Conservation (phyloP, 768 basidiomycete species). For the Boletus huronensis region DNA sequence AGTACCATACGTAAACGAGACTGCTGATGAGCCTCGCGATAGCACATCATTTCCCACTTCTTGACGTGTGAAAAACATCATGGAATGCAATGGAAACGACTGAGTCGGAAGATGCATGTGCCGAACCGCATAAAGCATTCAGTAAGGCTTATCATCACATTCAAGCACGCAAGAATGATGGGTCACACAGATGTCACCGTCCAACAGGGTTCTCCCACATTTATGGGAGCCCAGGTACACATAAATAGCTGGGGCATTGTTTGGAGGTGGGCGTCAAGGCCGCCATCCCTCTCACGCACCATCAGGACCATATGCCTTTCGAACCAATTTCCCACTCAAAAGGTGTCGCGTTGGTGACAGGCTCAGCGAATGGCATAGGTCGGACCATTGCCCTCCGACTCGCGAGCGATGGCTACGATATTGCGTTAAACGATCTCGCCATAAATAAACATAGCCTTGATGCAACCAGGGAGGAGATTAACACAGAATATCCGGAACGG, state of each 20-base stretch:
- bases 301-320: conserved; percentile 3
- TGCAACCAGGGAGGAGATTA: conserved; percentile 13
- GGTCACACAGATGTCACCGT: background rate
- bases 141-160: background rate
- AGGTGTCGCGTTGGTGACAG: conserved; percentile 32
- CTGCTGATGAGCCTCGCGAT: too few relatives aligned
- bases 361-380: conserved; percentile 34
- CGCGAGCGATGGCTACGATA: conserved; percentile 35
- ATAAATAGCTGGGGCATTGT: background rate
- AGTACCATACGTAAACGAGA: too few relatives aligned
- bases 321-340: conserved; percentile 12
- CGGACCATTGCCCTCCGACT: conserved; percentile 34
- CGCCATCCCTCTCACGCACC: background rate
- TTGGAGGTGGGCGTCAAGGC: background rate
- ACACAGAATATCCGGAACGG: conserved; percentile 1
- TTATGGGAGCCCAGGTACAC: background rate
- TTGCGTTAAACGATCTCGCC: conserved; percentile 35
- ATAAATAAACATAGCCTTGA: conserved; percentile 18
- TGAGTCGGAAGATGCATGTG: background rate
- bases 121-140: background rate
- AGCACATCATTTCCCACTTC: too few relatives aligned
- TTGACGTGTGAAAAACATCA: too few relatives aligned
- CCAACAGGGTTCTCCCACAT: background rate
- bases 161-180: background rate
- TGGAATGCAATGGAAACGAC: too few relatives aligned